Evolutionary conservation across 257 asterid genomes (phyloP).

Genomic region (Solanum appendiculatum): DNA sequence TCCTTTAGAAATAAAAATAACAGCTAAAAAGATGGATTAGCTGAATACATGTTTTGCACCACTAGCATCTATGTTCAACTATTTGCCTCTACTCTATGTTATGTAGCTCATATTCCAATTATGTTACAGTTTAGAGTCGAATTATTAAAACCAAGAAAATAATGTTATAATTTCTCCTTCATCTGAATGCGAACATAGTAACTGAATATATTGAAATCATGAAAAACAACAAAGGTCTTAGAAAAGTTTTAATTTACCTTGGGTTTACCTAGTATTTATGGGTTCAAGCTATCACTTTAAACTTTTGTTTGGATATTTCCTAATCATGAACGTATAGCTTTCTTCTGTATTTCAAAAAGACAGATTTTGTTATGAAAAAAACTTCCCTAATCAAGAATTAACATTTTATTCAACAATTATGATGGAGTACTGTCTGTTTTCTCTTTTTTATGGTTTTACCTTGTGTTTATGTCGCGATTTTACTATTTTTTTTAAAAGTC

Average conservation of each 20-base stretch:
- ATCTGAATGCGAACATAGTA: not conserved
- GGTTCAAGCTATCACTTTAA: not conserved
- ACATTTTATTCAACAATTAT: not conserved
- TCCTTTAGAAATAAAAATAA: too few relatives aligned
- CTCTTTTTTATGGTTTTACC: not conserved
- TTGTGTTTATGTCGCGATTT: too few relatives aligned
- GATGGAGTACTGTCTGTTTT: not conserved
- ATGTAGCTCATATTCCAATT: not conserved
- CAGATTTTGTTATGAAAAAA: not conserved
- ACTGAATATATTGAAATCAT: not conserved
- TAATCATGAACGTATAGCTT: not conserved
- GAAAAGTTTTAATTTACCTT: not conserved
- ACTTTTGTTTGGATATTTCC: not conserved
- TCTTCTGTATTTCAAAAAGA: not conserved
- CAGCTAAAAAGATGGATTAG: not conserved
- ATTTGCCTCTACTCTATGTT: not conserved
- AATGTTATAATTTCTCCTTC: not conserved
- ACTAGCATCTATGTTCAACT: not conserved
- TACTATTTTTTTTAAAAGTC: too few relatives aligned
- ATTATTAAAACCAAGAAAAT: not conserved
- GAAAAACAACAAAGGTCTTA: not conserved
- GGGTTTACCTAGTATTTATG: not conserved
- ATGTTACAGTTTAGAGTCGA: not conserved
- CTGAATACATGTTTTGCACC: not conserved
- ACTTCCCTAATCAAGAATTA: not conserved